phyloP scores from a whole-genome alignment of 1,139 yeast species.

The Wickerhamomyces sp. region DNA sequence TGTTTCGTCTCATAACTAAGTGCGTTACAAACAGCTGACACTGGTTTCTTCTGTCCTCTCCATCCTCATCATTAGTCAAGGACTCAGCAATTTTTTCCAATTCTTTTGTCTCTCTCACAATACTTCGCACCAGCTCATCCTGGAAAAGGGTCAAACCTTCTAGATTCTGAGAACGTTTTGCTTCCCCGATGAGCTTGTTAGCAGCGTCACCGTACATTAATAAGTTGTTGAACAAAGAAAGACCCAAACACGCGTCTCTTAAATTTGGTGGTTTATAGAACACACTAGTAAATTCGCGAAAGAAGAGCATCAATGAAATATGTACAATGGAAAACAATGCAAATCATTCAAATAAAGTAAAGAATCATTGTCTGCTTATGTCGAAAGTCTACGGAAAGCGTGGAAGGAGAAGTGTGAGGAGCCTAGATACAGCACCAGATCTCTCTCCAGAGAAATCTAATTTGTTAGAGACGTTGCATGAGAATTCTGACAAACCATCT shows the following conservation, averaged over 20 bases:
- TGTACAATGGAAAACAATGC: neutral
- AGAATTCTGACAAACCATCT: neutral
- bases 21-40: constrained; percentile 82
- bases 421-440: constrained; percentile 7
- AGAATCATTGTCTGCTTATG: too few relatives aligned
- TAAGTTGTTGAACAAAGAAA: too few relatives aligned
- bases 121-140: constrained; percentile 65
- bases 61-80: constrained; percentile 27
- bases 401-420: constrained; percentile 1
- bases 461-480: neutral
- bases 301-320: too few relatives aligned
- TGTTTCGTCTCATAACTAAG: constrained; percentile 73
- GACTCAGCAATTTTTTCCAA: constrained; percentile 41
- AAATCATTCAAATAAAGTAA: too few relatives aligned
- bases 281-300: neutral
- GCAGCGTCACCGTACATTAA: constrained; percentile 93
- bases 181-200: constrained; percentile 75
- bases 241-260: neutral
- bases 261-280: too few relatives aligned
- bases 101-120: constrained; percentile 51
- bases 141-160: constrained; percentile 71
- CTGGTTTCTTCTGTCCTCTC: constrained; percentile 42
- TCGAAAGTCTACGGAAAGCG: constrained; percentile 12
- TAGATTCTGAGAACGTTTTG: constrained; percentile 69
- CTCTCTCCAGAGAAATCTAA: constrained; percentile 6